Evolutionary conservation across 768 basidiomycete species (phyloP).

Genomic region (Chalciporus pseudorubinellus): DNA sequence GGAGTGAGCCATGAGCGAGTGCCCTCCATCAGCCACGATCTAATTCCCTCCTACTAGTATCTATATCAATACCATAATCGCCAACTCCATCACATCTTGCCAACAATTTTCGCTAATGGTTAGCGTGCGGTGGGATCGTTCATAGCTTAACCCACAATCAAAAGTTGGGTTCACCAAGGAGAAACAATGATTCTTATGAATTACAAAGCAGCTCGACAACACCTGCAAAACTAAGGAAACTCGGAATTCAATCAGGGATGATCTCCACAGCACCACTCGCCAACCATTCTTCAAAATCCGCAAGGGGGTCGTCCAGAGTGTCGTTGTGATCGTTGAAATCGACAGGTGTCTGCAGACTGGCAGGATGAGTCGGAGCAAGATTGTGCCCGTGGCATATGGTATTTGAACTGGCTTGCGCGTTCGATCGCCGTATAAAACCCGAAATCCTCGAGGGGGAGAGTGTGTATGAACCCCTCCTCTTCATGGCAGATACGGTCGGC

Average conservation of each 20-base stretch:
- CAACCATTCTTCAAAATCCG: slow-evolving; percentile 68
- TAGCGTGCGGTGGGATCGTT: background rate
- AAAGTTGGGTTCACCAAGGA: background rate
- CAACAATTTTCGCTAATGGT: no score
- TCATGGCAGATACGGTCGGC: background rate
- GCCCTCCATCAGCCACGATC: background rate
- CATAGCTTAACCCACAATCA: background rate
- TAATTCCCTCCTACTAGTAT: background rate
- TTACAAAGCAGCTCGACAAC: background rate
- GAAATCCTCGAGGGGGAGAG: slow-evolving; percentile 27
- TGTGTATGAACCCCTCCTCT: slow-evolving; percentile 5
- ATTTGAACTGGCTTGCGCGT: background rate
- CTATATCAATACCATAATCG: background rate
- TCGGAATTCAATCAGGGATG: slow-evolving; percentile 23
- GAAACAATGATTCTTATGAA: background rate
- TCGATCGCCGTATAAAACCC: slow-evolving; percentile 17
- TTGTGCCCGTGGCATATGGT: background rate
- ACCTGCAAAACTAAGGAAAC: background rate
- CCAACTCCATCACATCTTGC: no score
- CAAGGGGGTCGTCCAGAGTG: slow-evolving; percentile 47
- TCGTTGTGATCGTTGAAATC: slow-evolving; percentile 4
- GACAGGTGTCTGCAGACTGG: background rate
- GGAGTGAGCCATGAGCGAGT: background rate
- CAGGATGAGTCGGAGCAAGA: background rate
- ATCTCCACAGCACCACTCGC: slow-evolving; percentile 63